Conservation (phyloP, 2,329 filamentous ascomycete genomes). For the Mycosphaerella sp. region DNA sequence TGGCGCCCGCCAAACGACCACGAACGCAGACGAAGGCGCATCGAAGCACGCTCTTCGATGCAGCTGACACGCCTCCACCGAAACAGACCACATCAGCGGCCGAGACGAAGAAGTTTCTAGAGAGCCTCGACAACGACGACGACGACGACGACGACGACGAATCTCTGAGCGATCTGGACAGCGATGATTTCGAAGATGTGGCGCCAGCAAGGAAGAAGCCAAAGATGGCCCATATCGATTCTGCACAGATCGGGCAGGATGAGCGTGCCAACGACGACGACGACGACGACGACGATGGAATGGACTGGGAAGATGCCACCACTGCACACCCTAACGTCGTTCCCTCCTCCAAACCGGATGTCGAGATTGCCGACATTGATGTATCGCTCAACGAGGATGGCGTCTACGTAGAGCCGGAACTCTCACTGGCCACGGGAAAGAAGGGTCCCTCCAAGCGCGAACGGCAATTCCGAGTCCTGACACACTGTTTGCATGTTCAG, state of each 20-base stretch:
- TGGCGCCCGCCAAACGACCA: not conserved
- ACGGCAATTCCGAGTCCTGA: conserved; percentile 65
- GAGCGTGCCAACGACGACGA: conserved; percentile 40
- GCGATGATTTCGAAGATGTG: conserved; percentile 48
- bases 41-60: conserved; percentile 36
- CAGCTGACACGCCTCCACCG: conserved; percentile 36
- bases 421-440: conserved; percentile 48
- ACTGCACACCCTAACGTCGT: conserved; percentile 21
- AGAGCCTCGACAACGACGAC: conserved; percentile 31
- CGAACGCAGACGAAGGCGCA: not conserved
- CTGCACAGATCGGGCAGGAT: conserved; percentile 37
- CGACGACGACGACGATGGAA: conserved; percentile 42
- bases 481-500: conserved; percentile 86
- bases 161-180: conserved; percentile 40
- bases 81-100: conserved; percentile 22
- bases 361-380: conserved; percentile 30
- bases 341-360: conserved; percentile 24
- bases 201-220: conserved; percentile 39
- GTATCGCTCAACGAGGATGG: conserved; percentile 36
- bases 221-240: conserved; percentile 32
- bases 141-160: conserved; percentile 35
- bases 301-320: conserved; percentile 53
- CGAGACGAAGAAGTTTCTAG: conserved; percentile 34
- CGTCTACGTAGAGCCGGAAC: conserved; percentile 37
- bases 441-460: conserved; percentile 84